Evolutionary conservation across 2,329 filamentous ascomycete genomes (phyloP), one percentile per base, ranked within the genome.

Genomic region (Calonectria naviculata): DNA sequence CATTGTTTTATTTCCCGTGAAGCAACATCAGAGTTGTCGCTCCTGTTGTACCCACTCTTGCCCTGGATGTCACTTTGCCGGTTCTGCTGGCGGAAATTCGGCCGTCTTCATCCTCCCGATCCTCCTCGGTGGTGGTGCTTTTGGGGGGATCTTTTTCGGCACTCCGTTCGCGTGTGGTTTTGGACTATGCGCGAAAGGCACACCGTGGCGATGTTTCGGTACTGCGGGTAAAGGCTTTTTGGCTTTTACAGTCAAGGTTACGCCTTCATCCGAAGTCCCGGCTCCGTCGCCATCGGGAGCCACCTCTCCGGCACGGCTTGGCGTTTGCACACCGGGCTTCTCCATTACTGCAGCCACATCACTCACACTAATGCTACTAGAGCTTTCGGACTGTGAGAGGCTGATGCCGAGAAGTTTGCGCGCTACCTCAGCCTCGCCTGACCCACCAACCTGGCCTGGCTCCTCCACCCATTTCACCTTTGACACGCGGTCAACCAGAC

Each of bases 311-410:
- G 82, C 80, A 56, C 92, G 88, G 80, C 94, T 95, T 7, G 94
- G 94, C 21, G 94, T 95, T 78, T 95, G 92, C 26, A 96, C 91
- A 1, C 93, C 94, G 0, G 94, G 94, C 81, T 94, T 95, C 83
- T 96, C 94, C 81, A 89, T 94, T 52, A 95, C 93, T 13, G 91
- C 90, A 8, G 95, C 94, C 47, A 97, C 91, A 76, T 97, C 93
- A 38, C 91, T 87, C 56, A 97, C 93, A 79, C 93, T 95, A 74
- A 94, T 85, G 78, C 88, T 91, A 80, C 94, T 97, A 58, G 89
- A 90, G n/a, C 89, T 89, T 63, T 93, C 90, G 3, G 85, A 84
- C 2, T 89, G 87, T 1, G 91, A 89, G 4, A 96, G 86, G 71
- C 91, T 93, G 82, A 95, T 95, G 12, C 93, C 93, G 4, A 95